A percentile compares a stretch with the other conserved stretches of the same genome.
These are phyloP conservation scores for Apiospora phragmitis DNA, from an alignment of 2,329 filamentous ascomycete genomes.

Conservation along the genomic window DNA sequence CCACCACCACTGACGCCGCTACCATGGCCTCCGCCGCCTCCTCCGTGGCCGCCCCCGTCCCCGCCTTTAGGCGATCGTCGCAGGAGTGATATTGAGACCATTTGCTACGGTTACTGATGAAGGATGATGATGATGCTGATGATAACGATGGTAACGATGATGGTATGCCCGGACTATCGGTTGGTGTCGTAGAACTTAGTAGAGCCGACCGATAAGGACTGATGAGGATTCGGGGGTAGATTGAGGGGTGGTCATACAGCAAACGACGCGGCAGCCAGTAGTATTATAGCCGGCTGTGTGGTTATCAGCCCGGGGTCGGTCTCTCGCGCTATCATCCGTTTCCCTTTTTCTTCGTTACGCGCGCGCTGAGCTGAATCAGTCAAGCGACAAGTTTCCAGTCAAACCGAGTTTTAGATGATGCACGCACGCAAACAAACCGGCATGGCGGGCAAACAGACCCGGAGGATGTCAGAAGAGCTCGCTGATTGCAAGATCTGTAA, in stretches of 20 bases:
- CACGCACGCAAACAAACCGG: too few relatives aligned
- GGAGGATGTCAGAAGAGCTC: too few relatives aligned
- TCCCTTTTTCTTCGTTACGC: not conserved
- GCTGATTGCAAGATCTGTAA: too few relatives aligned
- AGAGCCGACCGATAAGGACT: not conserved
- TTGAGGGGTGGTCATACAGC: not conserved
- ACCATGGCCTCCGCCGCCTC: not conserved
- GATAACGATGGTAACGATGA: not conserved
- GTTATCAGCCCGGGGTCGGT: not conserved
- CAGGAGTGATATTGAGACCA: not conserved
- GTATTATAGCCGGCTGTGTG: not conserved
- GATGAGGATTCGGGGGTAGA: not conserved
- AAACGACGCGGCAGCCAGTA: not conserved
- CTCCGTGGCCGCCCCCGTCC: not conserved
- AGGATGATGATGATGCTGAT: not conserved
- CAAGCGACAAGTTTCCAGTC: not conserved
- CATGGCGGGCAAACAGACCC: not conserved
- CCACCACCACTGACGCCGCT: conserved; percentile 4
- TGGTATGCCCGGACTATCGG: not conserved
- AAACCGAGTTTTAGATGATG: too few relatives aligned
- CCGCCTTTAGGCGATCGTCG: conserved; percentile 11
- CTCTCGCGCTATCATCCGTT: not conserved
- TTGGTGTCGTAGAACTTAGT: not conserved
- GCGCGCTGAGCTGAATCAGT: not conserved
- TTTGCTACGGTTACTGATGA: not conserved